A percentile compares a stretch with the other conserved stretches of the same genome.
phyloP scores from a whole-genome alignment of 2,329 filamentous ascomycete genomes.

The Aspergillus fischeri region DNA sequence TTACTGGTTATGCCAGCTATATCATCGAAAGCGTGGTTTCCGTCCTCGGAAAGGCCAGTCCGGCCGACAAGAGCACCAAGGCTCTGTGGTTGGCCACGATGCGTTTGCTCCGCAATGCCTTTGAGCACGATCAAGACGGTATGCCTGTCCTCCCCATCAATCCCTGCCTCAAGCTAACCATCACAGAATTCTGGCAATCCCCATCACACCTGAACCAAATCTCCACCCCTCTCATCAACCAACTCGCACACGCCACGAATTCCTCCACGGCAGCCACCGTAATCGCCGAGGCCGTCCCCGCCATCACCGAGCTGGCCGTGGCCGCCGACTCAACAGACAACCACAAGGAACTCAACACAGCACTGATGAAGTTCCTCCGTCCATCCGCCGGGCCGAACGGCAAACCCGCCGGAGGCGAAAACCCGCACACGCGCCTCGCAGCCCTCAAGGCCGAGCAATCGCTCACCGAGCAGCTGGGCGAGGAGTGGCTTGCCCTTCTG shows the following conservation, averaged over 20 bases:
- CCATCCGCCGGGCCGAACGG: conserved; percentile 40
- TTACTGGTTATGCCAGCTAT: conserved; percentile 87
- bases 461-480: conserved; percentile 74
- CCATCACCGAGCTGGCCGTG: conserved; percentile 73
- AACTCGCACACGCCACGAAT: conserved; percentile 51
- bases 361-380: conserved; percentile 73
- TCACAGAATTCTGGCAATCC: conserved; percentile 79
- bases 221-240: conserved; percentile 63
- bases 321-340: conserved; percentile 83
- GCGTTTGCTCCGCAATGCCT: conserved; percentile 67
- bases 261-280: conserved; percentile 44
- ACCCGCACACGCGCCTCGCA: conserved; percentile 68
- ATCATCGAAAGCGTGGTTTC: conserved; percentile 70
- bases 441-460: conserved; percentile 77
- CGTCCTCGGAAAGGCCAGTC: conserved; percentile 48
- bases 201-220: conserved; percentile 79
- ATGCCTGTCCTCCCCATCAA: conserved; percentile 11
- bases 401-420: conserved; percentile 46
- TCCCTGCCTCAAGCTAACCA: neutral
- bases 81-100: conserved; percentile 68
- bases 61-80: conserved; percentile 47
- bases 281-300: conserved; percentile 59
- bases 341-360: conserved; percentile 80
- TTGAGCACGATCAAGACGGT: conserved; percentile 83
- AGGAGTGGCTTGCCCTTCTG: conserved; percentile 87